phyloP scores from a whole-genome alignment of 805 yeast genomes.

The Metschnikowia similis region DNA sequence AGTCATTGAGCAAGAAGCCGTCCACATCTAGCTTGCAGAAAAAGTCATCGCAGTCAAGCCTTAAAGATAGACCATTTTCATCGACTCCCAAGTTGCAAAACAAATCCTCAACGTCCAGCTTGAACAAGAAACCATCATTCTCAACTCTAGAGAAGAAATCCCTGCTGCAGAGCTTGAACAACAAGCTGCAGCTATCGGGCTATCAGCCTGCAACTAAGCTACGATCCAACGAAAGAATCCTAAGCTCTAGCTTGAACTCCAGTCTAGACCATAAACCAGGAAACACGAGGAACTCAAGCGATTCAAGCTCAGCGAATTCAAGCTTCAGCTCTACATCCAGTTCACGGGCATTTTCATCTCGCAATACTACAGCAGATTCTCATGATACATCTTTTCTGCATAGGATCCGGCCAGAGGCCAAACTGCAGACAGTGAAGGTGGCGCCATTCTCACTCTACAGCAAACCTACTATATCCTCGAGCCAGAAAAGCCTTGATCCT shows the following conservation, averaged over 20 bases:
- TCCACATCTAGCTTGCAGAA: conserved; percentile 3
- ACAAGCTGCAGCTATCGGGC: background rate
- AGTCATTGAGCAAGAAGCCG: conserved; percentile 2
- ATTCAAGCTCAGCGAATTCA: background rate
- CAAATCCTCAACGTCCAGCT: conserved; percentile 10
- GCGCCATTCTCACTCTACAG: conserved; percentile 25
- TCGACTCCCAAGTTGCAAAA: conserved; percentile 15
- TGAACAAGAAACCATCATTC: conserved; percentile 14
- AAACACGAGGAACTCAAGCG: background rate
- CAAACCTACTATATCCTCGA: conserved; percentile 40
- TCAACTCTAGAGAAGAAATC: conserved; percentile 10
- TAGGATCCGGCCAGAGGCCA: background rate
- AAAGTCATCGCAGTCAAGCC: conserved; percentile 7
- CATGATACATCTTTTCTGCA: background rate
- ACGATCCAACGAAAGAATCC: background rate
- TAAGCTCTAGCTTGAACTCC: background rate
- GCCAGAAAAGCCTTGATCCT: conserved; percentile 25
- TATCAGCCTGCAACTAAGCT: background rate
- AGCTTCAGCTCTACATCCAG: background rate
- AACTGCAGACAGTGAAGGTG: conserved; percentile 21
- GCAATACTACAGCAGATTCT: conserved; percentile 1
- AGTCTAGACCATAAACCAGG: background rate
- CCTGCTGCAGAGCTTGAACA: background rate
- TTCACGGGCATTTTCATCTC: background rate
- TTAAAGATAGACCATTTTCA: conserved; percentile 11